Conservation (phyloP, 2,329 filamentous ascomycete species). For the Pyrenochaeta sp. region DNA sequence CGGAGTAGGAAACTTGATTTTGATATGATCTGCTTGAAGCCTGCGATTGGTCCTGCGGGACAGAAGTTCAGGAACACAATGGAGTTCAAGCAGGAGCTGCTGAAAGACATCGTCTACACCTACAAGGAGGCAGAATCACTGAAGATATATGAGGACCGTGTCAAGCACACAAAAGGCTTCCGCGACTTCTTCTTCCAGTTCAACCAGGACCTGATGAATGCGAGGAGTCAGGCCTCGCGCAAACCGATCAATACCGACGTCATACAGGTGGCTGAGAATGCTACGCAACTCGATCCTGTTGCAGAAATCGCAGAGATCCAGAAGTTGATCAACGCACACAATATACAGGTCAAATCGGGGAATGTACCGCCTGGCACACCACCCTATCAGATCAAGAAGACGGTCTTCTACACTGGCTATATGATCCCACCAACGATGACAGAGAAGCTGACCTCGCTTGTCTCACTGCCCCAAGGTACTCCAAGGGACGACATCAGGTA, state of each 20-base stretch:
- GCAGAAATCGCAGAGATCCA: constrained; percentile 85
- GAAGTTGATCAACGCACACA: constrained; percentile 88
- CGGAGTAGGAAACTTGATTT: constrained; percentile 81
- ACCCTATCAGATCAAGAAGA: constrained; percentile 79
- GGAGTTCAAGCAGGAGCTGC: constrained; percentile 88
- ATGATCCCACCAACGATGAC: constrained; percentile 78
- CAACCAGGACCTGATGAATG: constrained; percentile 67
- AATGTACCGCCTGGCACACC: constrained; percentile 56
- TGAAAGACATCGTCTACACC: constrained; percentile 83
- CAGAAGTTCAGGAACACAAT: constrained; percentile 85
- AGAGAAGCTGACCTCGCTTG: constrained; percentile 75
- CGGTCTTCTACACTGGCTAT: constrained; percentile 92
- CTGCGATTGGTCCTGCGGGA: constrained; percentile 78
- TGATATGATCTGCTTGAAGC: constrained; percentile 88
- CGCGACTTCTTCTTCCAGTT: constrained; percentile 82
- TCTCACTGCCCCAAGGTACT: constrained; percentile 67
- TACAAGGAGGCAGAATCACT: constrained; percentile 86
- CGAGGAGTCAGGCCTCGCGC: constrained; percentile 58
- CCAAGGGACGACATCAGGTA: constrained; percentile 77
- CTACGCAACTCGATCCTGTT: constrained; percentile 77
- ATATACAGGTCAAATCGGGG: constrained; percentile 63
- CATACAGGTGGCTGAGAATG: constrained; percentile 81
- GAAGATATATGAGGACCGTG: constrained; percentile 70
- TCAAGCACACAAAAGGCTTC: constrained; percentile 78
- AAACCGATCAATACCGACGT: constrained; percentile 79